Conservation (phyloP, 768 basidiomycete species). For the Hemileccinum rubropunctum region DNA sequence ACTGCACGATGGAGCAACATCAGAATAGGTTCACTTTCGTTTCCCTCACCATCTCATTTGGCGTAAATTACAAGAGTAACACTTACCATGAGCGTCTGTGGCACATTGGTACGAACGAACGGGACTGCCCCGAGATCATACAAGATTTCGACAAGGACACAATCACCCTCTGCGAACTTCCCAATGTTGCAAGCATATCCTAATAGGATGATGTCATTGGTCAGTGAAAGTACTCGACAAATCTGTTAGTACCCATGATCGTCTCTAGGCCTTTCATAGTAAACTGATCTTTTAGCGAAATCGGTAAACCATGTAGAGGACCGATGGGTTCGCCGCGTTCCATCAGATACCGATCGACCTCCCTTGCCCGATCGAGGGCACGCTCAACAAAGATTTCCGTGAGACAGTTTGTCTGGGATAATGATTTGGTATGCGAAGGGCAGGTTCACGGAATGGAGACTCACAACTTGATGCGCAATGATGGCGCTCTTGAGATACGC, state of each 20-base stretch:
- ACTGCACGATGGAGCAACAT: slow-evolving; percentile 38
- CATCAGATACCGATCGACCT: slow-evolving; percentile 22
- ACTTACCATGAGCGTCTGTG: slow-evolving; percentile 72
- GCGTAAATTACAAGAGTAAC: neutral
- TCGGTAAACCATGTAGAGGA: slow-evolving; percentile 49
- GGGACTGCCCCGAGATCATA: slow-evolving; percentile 66
- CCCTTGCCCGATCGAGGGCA: slow-evolving; percentile 24
- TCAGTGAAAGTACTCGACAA: neutral
- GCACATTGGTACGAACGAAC: slow-evolving; percentile 73
- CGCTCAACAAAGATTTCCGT: slow-evolving; percentile 28
- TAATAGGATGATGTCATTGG: slow-evolving; percentile 29
- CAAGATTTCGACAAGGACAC: slow-evolving; percentile 64
- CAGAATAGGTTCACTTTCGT: neutral
- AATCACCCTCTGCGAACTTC: slow-evolving; percentile 53
- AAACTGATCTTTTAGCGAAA: slow-evolving; percentile 47
- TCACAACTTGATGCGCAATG: slow-evolving; percentile 25
- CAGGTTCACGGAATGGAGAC: neutral
- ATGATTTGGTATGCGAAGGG: neutral
- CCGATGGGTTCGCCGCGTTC: slow-evolving; percentile 31
- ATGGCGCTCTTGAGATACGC: slow-evolving; percentile 30
- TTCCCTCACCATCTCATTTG: neutral
- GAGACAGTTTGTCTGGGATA: slow-evolving; percentile 26
- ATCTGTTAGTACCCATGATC: slow-evolving; percentile 41
- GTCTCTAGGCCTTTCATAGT: slow-evolving; percentile 62
- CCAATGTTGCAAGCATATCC: slow-evolving; percentile 54